phyloP scores from a whole-genome alignment of 768 basidiomycete species.

The Melanogaster broomeanus region DNA sequence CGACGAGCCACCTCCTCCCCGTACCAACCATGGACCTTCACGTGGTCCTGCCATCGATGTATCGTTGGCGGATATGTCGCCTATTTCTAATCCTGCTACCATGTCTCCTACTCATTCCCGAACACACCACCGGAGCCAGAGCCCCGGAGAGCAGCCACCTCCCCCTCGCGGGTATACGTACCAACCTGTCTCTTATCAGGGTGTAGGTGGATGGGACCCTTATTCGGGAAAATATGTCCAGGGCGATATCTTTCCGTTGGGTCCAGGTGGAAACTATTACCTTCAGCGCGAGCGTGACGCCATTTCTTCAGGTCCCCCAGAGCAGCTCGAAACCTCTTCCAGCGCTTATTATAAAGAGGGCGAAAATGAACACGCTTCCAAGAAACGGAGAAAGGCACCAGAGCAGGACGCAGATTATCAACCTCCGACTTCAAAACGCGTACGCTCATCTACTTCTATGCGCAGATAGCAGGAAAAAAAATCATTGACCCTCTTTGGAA shows the following conservation, averaged over 20 bases:
- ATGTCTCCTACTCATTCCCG: conserved; percentile 21
- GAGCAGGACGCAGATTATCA: conserved; percentile 58
- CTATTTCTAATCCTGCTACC: conserved; percentile 13
- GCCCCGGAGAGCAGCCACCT: conserved; percentile 33
- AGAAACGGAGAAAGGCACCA: conserved; percentile 51
- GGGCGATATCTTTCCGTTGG: conserved; percentile 38
- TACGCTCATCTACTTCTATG: conserved; percentile 38
- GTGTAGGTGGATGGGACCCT: conserved; percentile 41
- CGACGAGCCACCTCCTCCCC: conserved; percentile 56
- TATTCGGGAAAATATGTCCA: conserved; percentile 39
- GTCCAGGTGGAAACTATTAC: conserved; percentile 39
- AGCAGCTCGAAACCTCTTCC: conserved; percentile 17
- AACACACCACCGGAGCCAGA: conserved; percentile 30
- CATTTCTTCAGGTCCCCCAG: conserved; percentile 15
- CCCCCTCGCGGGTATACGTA: conserved; percentile 34
- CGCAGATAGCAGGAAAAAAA: background rate
- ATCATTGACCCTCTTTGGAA: conserved; percentile 3
- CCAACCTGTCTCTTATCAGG: conserved; percentile 42
- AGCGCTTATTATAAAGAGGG: conserved; percentile 33
- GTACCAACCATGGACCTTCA: conserved; percentile 26
- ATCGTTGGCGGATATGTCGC: conserved; percentile 24
- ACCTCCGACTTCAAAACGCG: conserved; percentile 50
- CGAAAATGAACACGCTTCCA: conserved; percentile 35
- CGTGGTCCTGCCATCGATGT: conserved; percentile 24
- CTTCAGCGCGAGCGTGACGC: conserved; percentile 26